Evolutionary conservation across 805 yeast genomes (phyloP).

Genomic region (Lipomyces spencermartinsiae): DNA sequence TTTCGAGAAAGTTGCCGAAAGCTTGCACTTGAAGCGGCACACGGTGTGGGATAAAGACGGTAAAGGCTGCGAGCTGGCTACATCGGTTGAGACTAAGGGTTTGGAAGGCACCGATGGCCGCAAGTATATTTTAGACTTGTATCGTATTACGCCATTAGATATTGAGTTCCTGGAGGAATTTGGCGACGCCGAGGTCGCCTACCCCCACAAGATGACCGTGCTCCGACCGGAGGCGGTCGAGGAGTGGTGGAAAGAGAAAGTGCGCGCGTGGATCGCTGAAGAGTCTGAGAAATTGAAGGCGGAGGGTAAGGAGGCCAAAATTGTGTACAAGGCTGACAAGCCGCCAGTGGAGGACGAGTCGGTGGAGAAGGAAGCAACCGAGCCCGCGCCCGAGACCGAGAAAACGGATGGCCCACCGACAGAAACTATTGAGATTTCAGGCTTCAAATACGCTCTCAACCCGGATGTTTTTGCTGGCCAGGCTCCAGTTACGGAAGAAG

Average conservation of each 20-base stretch:
- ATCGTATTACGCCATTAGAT: constrained; percentile 84
- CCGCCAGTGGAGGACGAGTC: constrained; percentile 20
- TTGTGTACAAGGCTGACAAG: constrained; percentile 25
- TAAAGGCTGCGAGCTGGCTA: constrained; percentile 56
- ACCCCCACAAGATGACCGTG: constrained; percentile 82
- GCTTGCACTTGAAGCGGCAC: constrained; percentile 79
- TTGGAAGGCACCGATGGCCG: constrained; percentile 84
- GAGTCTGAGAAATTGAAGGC: constrained; percentile 56
- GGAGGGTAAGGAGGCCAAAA: constrained; percentile 47
- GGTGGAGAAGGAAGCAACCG: constrained; percentile 41
- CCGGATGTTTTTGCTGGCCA: constrained; percentile 72
- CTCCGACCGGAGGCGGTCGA: constrained; percentile 88
- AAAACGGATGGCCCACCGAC: constrained; percentile 24
- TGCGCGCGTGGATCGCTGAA: constrained; percentile 58
- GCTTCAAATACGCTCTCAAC: constrained; percentile 62
- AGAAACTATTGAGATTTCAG: constrained; percentile 27
- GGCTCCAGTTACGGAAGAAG: constrained; percentile 48
- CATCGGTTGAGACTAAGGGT: constrained; percentile 85
- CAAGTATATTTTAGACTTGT: constrained; percentile 81
- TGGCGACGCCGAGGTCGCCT: constrained; percentile 50
- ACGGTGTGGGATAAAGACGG: constrained; percentile 58
- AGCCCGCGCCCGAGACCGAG: constrained; percentile 27
- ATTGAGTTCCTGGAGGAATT: constrained; percentile 71
- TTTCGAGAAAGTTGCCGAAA: constrained; percentile 68
- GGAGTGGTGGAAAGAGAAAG: constrained; percentile 82